Base-by-base conservation (phyloP, 352 stramenopile genomes). In the Phytopythium boreale region DNA sequence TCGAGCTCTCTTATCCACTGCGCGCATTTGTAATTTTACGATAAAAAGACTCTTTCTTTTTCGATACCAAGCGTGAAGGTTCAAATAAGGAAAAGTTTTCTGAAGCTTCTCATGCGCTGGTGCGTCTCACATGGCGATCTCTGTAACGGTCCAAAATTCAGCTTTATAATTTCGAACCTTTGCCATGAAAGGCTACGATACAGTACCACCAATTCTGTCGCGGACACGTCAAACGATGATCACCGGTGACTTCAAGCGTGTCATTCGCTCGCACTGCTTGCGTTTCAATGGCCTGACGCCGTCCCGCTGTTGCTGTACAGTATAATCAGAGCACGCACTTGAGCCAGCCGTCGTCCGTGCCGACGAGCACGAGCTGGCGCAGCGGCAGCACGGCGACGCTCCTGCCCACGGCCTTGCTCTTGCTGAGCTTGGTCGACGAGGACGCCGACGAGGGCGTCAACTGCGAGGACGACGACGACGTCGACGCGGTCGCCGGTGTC, bases 331-430 rank as follows among this genome's bases (percentile, higher is more conserved):
- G 26, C 29, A 79, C 64, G 59, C 78, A 83, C 57, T 81, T 78
- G 44, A 93, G 66, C 26, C 76, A 83, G 27, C 84, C 84, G 56
- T 93, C 84, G 2, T 93, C 84, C 1, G 75, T 68, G 19, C 84
- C 82, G 4, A 93, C 27, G 46, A 93, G 44, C 24, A 91, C 34
- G 22, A 91, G 61, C 59, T 90, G 84, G 4, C 84, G 72, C 26
- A 93, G 50, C 0, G 84, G 80, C 20, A 93, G 59, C 52, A 90
- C 64, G 0, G 71, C 75, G 7, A 91, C 26, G 24, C 70, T 76
- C 34, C 86, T 74, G 3, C 62, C 62, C 0, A 71, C 57, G 9
- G 77, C 43, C 43, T 84, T 87, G 58, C 78, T 83, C 37, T 84
- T 88, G 63, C 61, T 73, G 31, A 76, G 67, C 49, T 77, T 84